Evolutionary conservation across 768 basidiomycete species (phyloP).

Genomic region (Termitomyces sp.): DNA sequence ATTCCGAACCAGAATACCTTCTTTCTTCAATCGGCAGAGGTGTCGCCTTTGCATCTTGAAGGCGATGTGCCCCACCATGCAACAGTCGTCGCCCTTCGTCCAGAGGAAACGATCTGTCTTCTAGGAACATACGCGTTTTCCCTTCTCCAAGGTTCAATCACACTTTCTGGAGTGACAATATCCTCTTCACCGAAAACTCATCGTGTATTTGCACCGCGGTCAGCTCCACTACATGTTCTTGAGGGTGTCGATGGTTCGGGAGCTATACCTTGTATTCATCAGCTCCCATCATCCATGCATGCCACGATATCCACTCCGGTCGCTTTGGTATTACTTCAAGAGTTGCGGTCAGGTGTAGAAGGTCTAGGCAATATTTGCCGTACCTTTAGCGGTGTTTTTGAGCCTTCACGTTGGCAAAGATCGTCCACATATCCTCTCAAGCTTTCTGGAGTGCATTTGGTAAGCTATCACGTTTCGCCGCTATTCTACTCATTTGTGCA

Average conservation of each 20-base stretch:
- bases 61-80: constrained; percentile 8
- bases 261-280: constrained; percentile 8
- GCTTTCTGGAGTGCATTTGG: constrained; percentile 45
- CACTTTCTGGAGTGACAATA: constrained; percentile 52
- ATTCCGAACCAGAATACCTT: constrained; percentile 40
- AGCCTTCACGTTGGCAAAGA: constrained; percentile 41
- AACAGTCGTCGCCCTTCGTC: constrained; percentile 38
- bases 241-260: constrained; percentile 17
- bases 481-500: not conserved
- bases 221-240: constrained; percentile 66
- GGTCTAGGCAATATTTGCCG: constrained; percentile 60
- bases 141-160: constrained; percentile 58
- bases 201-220: constrained; percentile 69
- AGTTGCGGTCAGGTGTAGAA: constrained; percentile 56
- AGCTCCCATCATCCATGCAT: constrained; percentile 16
- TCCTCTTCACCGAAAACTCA: constrained; percentile 34
- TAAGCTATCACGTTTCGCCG: constrained; percentile 21
- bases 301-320: constrained; percentile 13
- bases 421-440: constrained; percentile 30
- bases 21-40: constrained; percentile 35
- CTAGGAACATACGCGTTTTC: constrained; percentile 60
- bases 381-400: constrained; percentile 60
- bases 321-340: constrained; percentile 52
- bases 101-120: constrained; percentile 55
- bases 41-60: constrained; percentile 22